phyloP scores from a whole-genome alignment of 163 green algal genomes.

The Prototheca wickerhamii region DNA sequence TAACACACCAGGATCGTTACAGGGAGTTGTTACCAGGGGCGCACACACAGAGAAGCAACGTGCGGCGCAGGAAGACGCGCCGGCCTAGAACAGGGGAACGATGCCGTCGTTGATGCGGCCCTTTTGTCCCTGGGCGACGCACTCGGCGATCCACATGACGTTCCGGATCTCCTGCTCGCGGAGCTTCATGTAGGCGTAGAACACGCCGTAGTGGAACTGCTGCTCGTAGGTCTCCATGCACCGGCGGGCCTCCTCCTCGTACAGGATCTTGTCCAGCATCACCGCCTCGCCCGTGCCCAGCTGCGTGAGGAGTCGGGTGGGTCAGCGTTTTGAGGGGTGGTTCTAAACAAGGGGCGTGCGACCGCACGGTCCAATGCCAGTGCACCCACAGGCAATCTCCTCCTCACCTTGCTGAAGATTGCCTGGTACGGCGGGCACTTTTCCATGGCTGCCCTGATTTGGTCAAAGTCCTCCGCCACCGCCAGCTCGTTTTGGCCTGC shows the following conservation, averaged over 20 bases:
- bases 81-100: constrained; percentile 40
- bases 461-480: constrained; percentile 90
- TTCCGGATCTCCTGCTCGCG: constrained; percentile 93
- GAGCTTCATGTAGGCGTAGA: constrained; percentile 91
- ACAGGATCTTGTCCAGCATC: constrained; percentile 96
- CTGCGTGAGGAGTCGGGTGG: constrained; percentile 23
- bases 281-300: constrained; percentile 83
- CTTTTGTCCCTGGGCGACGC: constrained; percentile 88
- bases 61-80: too few relatives aligned
- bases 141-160: constrained; percentile 98
- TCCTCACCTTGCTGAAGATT: constrained; percentile 80
- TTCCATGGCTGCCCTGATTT: constrained; percentile 88
- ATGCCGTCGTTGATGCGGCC: constrained; percentile 69
- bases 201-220: constrained; percentile 97
- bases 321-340: not conserved
- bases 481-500: constrained; percentile 34
- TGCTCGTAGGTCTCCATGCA: constrained; percentile 78
- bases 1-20: too few relatives aligned
- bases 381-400: not conserved
- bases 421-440: constrained; percentile 80
- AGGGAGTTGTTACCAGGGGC: too few relatives aligned
- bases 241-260: constrained; percentile 86
- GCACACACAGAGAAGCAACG: too few relatives aligned
- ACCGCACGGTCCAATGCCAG: not conserved
- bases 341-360: not conserved